Evolutionary conservation across 495 filamentous ascomycete genomes (phyloP), one percentile per base, ranked within the genome.

Genomic region (Xylaria curta): DNA sequence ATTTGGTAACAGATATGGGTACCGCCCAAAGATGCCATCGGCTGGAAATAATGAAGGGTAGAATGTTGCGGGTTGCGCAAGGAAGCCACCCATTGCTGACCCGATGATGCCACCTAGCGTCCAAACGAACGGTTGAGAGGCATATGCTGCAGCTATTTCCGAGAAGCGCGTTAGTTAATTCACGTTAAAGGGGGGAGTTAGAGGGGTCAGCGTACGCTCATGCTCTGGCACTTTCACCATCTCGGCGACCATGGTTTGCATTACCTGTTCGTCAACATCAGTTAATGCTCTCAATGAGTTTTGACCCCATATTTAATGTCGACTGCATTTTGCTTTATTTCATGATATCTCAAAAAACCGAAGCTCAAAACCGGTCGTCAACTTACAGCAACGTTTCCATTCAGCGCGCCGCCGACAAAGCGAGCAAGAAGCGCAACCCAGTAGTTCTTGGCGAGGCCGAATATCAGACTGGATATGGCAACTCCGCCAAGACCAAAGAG

Each of bases 41-140:
- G 86, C 85, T 47, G 84, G 77, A 76, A 97, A 97, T 28, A 91
- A 47, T 26, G 76, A 83, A 33, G 94, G 93, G 78, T 93, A 96
- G 73, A 87, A 93, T 60, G 81, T 83, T 73, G 91, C 92, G 42
- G 94, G 94, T 71, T 94, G 87, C 51, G 94, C 93, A 69, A 97
- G 84, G 72, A 91, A 89, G 68, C 94, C 94, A 68, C 94, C 94
- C 78, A 97, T 88, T 56, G 89, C 87, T 63, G 93, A 92, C 13
- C 94, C 94, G 71, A 97, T 83, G 72, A 97, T 94, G 53, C 79
- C 89, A 83, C 94, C 94, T 70, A 97, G 82, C 74, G 92, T 96
- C 94, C 94, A 97, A 42, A 97, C 89, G 76, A 95, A 95, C 7
- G 94, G 94, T 91, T 97, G 96, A 74, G 97, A 92, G 4, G 94